Conservation (phyloP, 2,329 filamentous ascomycete genomes). For the Diaporthe vaccinii region DNA sequence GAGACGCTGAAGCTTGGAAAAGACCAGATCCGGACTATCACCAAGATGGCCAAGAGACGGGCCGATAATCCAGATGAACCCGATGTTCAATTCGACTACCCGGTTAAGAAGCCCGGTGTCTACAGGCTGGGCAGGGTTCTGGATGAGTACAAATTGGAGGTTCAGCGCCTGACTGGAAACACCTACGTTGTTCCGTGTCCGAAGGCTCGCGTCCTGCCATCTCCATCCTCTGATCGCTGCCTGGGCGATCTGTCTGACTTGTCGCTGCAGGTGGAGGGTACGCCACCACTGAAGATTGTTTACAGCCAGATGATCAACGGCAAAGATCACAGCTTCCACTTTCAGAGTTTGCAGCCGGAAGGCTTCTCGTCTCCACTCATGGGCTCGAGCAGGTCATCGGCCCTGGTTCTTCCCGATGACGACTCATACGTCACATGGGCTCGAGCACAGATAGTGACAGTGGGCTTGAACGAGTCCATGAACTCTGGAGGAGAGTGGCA, state of each 20-base stretch:
- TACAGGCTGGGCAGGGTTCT: constrained; percentile 89
- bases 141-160: constrained; percentile 94
- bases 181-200: constrained; percentile 91
- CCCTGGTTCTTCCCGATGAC: constrained; percentile 68
- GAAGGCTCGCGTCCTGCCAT: constrained; percentile 77
- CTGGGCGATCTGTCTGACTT: constrained; percentile 90
- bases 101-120: constrained; percentile 87
- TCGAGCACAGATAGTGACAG: constrained; percentile 77
- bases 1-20: constrained; percentile 83
- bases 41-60: constrained; percentile 76
- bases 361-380: constrained; percentile 83
- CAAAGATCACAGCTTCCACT: constrained; percentile 86
- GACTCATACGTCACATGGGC: constrained; percentile 84
- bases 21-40: constrained; percentile 81
- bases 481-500: constrained; percentile 84
- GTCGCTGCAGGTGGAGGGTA: constrained; percentile 85
- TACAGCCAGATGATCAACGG: constrained; percentile 92
- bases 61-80: constrained; percentile 71
- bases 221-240: constrained; percentile 77
- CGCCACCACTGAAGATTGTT: constrained; percentile 90
- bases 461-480: constrained; percentile 93
- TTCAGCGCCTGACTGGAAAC: constrained; percentile 81
- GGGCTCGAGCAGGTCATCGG: constrained; percentile 69
- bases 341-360: constrained; percentile 94
- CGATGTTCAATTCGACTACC: constrained; percentile 78